Base-by-base conservation (phyloP, 2,329 filamentous ascomycete species). In the Metarhizium sp. region DNA sequence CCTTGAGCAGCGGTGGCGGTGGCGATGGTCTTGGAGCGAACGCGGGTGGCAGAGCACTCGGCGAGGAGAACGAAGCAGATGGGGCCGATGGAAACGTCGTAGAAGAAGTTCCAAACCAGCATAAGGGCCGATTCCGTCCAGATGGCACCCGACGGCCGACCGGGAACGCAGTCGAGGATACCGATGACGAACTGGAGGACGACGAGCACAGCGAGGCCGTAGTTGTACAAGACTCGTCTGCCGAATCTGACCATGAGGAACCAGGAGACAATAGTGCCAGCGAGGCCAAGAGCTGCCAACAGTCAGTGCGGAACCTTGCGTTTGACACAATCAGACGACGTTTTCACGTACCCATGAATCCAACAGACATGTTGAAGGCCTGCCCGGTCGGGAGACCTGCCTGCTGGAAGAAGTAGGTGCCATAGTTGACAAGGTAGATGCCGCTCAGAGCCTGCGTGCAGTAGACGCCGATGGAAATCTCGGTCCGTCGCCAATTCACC, bases 111-210 rank as follows among this genome's bases (percentile, higher is more conserved):
- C 48, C 74, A 79, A 29, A 75, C 67, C 29, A 78, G 58, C 4
- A 73, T 68, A 10, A 77, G 64, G 0, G 66, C 62, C 0, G 71
- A 70, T 55, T 76, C 71, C 0, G 67, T 68, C 67, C 71, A 75
- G 4, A 73, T 64, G 11, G 65, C 60, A 29, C 60, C 59, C 6
- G 59, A 64, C 6, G 53, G 70, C 75, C 2, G 71, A 61, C 0
- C 76, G 70, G 0, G 83, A 79, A 1, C 86, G 82, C 66, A 53
- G 64, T 68, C 46, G 66, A 64, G 55, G 29, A 73, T 64, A 2
- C 69, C 75, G 16, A 78, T 73, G 36, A 71, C 59, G 50, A 72
- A 64, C n/a, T 78, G 67, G 2, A 75, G 67, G 6, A 68, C 36
- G 1, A 66, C 62, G 10, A 77, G 78, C 1, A 80, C 56, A 0